These are phyloP conservation scores for Xylariales sp. DNA, from an alignment of 2,329 filamentous ascomycete species.

Conservation along the genomic window DNA sequence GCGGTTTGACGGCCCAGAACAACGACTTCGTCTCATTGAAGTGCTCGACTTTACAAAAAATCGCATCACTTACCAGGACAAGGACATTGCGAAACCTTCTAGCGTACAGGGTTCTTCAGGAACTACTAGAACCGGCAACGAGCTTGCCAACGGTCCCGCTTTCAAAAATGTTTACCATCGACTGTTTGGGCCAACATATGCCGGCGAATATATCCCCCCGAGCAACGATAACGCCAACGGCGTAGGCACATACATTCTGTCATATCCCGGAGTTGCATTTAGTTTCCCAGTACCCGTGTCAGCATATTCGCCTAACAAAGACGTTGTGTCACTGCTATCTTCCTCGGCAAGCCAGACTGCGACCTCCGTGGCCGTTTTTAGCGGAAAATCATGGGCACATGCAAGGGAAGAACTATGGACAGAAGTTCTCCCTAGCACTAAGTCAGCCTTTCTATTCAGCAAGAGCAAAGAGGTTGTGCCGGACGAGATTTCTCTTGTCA, in stretches of 20 bases:
- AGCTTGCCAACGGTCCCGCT: constrained; percentile 69
- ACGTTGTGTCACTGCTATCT: constrained; percentile 88
- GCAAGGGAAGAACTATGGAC: constrained; percentile 82
- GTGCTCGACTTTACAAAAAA: constrained; percentile 90
- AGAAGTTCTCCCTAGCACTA: constrained; percentile 77
- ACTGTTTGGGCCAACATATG: constrained; percentile 92
- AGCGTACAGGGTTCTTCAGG: constrained; percentile 50
- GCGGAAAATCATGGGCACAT: constrained; percentile 90
- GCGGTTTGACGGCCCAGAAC: constrained; percentile 93
- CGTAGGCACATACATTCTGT: constrained; percentile 85
- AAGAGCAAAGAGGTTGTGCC: constrained; percentile 83
- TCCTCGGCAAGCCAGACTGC: constrained; percentile 81
- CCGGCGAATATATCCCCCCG: constrained; percentile 87
- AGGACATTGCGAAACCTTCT: constrained; percentile 75
- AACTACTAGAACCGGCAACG: constrained; percentile 47
- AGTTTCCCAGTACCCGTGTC: constrained; percentile 83
- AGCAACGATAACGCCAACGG: constrained; percentile 60
- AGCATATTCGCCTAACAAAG: constrained; percentile 78
- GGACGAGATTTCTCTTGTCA: constrained; percentile 86
- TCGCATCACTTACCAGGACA: constrained; percentile 76
- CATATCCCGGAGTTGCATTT: constrained; percentile 94
- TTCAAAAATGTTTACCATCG: constrained; percentile 93
- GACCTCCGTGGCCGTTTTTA: constrained; percentile 89
- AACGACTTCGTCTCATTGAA: constrained; percentile 90
- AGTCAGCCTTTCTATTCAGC: constrained; percentile 74